Percentiles rank a stretch among this genome's conserved stretches.
phyloP scores from a whole-genome alignment of 2,329 filamentous ascomycete genomes.

The Helotiales sp. region DNA sequence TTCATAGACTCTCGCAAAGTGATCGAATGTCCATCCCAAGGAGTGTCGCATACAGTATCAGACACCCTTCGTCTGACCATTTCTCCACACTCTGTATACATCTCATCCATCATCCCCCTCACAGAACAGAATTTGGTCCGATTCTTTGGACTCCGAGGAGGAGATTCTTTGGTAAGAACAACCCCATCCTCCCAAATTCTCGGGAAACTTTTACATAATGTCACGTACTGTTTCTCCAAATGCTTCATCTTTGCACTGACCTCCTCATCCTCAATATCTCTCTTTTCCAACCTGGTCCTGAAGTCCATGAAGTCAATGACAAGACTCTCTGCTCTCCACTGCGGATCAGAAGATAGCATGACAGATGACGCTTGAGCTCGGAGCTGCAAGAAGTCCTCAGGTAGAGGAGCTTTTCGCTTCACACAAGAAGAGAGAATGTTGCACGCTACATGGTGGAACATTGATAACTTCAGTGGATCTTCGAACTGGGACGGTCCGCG shows the following conservation, averaged over 20 bases:
- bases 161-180: background rate
- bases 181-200: background rate
- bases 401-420: background rate
- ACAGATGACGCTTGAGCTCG: background rate
- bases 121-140: background rate
- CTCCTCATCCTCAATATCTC: background rate
- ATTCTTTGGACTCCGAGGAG: background rate
- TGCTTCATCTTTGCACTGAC: background rate
- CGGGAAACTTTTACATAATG: background rate
- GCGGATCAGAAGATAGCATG: background rate
- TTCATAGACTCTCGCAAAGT: no score
- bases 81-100: background rate
- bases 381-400: background rate
- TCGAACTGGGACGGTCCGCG: background rate
- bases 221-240: background rate
- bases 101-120: background rate
- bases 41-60: no score
- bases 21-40: background rate
- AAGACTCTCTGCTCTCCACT: background rate
- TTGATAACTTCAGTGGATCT: conserved; percentile 1
- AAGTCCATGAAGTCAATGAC: background rate
- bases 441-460: conserved; percentile 8
- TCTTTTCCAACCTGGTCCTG: background rate
- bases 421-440: conserved; percentile 5
- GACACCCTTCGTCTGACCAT: background rate